Conservation (phyloP, 345 rosid genomes). For the Eucalyptus viminalis region DNA sequence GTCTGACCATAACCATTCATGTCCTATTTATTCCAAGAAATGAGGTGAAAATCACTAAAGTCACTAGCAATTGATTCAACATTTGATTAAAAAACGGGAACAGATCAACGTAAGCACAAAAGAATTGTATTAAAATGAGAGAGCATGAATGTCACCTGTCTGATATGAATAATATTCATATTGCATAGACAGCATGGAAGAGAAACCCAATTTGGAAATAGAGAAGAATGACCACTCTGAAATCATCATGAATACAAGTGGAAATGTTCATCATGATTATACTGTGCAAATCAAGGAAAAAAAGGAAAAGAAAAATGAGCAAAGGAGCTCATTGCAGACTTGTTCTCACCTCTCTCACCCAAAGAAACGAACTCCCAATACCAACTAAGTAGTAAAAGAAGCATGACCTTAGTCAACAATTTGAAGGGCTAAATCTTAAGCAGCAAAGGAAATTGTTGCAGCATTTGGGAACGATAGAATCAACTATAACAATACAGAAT, state of each 20-base stretch:
- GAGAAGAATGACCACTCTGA: neutral
- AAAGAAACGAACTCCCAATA: neutral
- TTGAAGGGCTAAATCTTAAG: neutral
- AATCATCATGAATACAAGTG: neutral
- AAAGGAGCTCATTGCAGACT: neutral
- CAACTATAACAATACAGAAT: neutral
- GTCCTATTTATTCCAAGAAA: neutral
- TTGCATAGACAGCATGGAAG: neutral
- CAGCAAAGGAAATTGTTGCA: neutral
- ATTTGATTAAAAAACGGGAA: neutral
- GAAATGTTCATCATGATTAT: neutral
- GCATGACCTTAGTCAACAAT: neutral
- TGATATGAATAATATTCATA: neutral
- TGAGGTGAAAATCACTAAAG: neutral
- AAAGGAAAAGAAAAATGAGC: neutral
- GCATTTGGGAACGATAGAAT: neutral
- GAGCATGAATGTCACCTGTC: neutral
- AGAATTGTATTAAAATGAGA: neutral
- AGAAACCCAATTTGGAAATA: neutral
- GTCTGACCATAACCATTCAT: too few relatives aligned
- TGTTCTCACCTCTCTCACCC: neutral
- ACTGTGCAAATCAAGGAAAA: neutral
- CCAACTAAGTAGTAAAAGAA: too few relatives aligned
- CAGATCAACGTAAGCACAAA: neutral
- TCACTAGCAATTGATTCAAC: neutral